Conservation (phyloP, 129 eudicot species). For the sunflower (Helianthus annuus) region HanXRQr2.0-SUNRISE NC_035448.2:61514809-61515308, state of each 20-base stretch:
- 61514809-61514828: too few relatives aligned
- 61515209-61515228: conserved; percentile 2
- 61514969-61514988: too few relatives aligned
- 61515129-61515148: conserved; percentile 6
- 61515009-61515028: neutral
- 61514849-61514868: too few relatives aligned
- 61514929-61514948: too few relatives aligned
- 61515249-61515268: neutral
- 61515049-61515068: neutral
- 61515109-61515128: conserved; percentile 5
- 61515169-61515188: conserved; percentile 14
- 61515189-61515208: conserved; percentile 10
- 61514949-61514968: too few relatives aligned
- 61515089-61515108: neutral
- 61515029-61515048: neutral
- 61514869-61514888: too few relatives aligned
- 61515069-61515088: neutral
- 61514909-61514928: too few relatives aligned
- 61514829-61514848: too few relatives aligned
- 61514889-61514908: too few relatives aligned
- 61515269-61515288: neutral
- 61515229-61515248: conserved; percentile 9
- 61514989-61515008: too few relatives aligned
- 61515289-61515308: neutral
- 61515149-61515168: neutral